Evolutionary conservation across 208 protist genomes (phyloP), one percentile per base, ranked within the genome.

Genomic region (Trypanosoma mega): DNA sequence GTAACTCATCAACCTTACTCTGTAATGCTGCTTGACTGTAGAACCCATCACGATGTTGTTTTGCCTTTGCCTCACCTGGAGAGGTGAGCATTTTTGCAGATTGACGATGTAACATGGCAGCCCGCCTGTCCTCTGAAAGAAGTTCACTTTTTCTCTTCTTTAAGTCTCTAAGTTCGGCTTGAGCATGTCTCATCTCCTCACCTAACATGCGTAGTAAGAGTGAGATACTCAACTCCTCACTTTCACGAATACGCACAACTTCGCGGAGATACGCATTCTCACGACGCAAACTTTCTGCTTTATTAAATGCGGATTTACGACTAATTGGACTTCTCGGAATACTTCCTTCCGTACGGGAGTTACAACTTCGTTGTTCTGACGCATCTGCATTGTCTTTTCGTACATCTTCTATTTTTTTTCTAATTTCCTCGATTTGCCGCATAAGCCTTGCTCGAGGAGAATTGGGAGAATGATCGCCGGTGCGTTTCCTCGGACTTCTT

Each of bases 41-140:
- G 43, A 90, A 76, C 23, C 69, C 76, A 21, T 94, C 87, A 31
- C 81, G 81, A 0, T 82, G 52, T 60, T 90, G 76, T 9, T 80
- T 68, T n/a, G 74, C 49, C 51, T 74, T 34, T 44, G 82, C 47
- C 52, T 90, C 76, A 3, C 61, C 58, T 4, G 44, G 21, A 0
- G 72, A 34, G 0, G 79, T 68, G 56, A 76, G 74, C 9, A 66
- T 36, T 9, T 78, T 76, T 37, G 79, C 52, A 3, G 81, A 63
- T 54, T 80, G 74, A 36, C 87, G 61, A 44, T 90, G 80, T 8
- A 78, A 76, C 50, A 92, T 78, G 0, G 79, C 78, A 2, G 77
- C 73, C 16, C 79, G 73, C 68, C 87, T 84, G 41, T 91, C 71
- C 23, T 85, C 75, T 30, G 74, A 63, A 27, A 70, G 45, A 18